Evolutionary conservation across 2,329 filamentous ascomycete genomes (phyloP).

Genomic region (Colletotrichum euphorbiae): DNA sequence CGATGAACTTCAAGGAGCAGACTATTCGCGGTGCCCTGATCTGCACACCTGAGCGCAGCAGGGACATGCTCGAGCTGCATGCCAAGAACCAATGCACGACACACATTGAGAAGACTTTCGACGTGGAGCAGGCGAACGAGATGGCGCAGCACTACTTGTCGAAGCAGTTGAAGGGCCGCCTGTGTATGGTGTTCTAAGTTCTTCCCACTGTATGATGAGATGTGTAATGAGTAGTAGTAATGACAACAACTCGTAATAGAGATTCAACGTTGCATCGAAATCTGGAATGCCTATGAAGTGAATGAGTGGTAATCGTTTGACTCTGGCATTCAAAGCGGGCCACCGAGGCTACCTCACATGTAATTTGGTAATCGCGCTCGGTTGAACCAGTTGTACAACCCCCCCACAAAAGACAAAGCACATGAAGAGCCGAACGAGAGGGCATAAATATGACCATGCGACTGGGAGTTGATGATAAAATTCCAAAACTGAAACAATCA

Average conservation of each 20-base stretch:
- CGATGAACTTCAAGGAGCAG: slow-evolving; percentile 42
- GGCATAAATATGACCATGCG: too few species aligned
- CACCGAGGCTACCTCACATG: too few species aligned
- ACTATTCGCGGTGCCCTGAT: slow-evolving; percentile 39
- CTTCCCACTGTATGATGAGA: slow-evolving; percentile 9
- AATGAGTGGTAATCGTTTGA: neutral
- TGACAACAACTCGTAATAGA: neutral
- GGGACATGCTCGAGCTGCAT: slow-evolving; percentile 39
- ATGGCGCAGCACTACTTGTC: slow-evolving; percentile 40
- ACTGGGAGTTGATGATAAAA: too few species aligned
- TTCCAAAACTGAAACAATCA: too few species aligned
- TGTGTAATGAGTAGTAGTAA: neutral
- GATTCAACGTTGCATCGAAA: too few species aligned
- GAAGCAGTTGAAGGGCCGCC: slow-evolving; percentile 37
- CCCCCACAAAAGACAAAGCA: too few species aligned
- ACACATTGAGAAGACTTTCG: slow-evolving; percentile 38
- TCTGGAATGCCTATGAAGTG: too few species aligned
- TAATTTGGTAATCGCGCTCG: too few species aligned
- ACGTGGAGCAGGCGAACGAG: slow-evolving; percentile 38
- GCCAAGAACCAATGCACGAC: slow-evolving; percentile 39
- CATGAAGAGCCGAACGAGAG: too few species aligned
- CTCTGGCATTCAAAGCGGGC: neutral
- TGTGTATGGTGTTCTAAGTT: slow-evolving; percentile 40
- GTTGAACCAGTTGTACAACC: too few species aligned
- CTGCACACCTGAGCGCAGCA: slow-evolving; percentile 40